Evolutionary conservation across 2,329 filamentous ascomycete genomes (phyloP).

Genomic region (Aspergillus viridinutans): DNA sequence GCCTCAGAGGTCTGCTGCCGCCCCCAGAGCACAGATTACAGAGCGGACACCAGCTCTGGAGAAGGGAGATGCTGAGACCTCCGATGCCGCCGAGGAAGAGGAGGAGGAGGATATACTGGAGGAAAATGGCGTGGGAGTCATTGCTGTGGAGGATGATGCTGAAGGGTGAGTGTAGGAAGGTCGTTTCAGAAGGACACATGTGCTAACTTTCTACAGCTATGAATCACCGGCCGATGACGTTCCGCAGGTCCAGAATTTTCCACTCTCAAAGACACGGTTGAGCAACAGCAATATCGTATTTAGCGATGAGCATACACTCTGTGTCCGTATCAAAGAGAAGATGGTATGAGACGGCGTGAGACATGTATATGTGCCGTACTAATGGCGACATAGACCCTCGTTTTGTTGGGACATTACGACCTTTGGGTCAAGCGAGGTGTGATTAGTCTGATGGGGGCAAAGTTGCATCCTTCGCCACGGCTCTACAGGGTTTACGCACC

Average conservation of each 20-base stretch:
- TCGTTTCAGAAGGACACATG: not conserved
- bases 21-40: slow-evolving; percentile 1
- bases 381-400: slow-evolving; percentile 33
- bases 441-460: slow-evolving; percentile 56
- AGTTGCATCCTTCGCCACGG: slow-evolving; percentile 44
- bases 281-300: slow-evolving; percentile 37
- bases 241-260: slow-evolving; percentile 34
- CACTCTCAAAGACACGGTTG: slow-evolving; percentile 36
- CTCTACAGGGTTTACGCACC: slow-evolving; percentile 52
- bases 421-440: slow-evolving; percentile 55
- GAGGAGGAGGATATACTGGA: slow-evolving; percentile 11
- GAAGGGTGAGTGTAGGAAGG: slow-evolving; percentile 20
- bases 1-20: slow-evolving; percentile 6
- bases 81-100: slow-evolving; percentile 12
- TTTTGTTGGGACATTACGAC: slow-evolving; percentile 52
- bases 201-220: slow-evolving; percentile 23
- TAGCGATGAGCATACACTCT: slow-evolving; percentile 33
- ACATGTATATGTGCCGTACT: slow-evolving; percentile 9
- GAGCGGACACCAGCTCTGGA: not conserved
- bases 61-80: slow-evolving; percentile 6
- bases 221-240: slow-evolving; percentile 29
- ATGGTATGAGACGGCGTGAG: slow-evolving; percentile 23
- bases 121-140: slow-evolving; percentile 19
- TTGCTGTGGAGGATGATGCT: slow-evolving; percentile 20
- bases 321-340: slow-evolving; percentile 38